Evolutionary conservation across 371 early-diverging fungal species (phyloP).

Genomic region (Nematocida sp.): DNA sequence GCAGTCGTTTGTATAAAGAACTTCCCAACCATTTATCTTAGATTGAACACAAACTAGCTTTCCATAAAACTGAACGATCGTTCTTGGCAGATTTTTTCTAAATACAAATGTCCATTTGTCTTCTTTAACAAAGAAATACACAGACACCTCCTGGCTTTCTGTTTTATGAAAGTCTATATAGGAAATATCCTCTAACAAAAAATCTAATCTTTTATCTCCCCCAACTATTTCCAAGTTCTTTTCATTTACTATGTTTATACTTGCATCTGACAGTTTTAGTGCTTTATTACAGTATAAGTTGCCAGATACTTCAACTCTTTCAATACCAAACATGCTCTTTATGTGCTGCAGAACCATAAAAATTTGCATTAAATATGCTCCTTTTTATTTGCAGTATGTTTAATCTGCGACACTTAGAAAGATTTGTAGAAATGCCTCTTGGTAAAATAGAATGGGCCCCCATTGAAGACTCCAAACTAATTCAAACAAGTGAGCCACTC

Average conservation of each 20-base stretch:
- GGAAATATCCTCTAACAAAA: slow-evolving; percentile 30
- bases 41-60: slow-evolving; percentile 12
- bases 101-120: slow-evolving; percentile 50
- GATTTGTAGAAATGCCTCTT: not conserved
- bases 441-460: not conserved
- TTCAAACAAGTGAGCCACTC: not conserved
- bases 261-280: slow-evolving; percentile 15
- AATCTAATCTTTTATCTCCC: not conserved
- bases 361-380: slow-evolving; percentile 9
- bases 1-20: slow-evolving; percentile 15
- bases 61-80: slow-evolving; percentile 45
- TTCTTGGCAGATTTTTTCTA: slow-evolving; percentile 23
- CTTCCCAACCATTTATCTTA: slow-evolving; percentile 33
- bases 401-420: slow-evolving; percentile 15
- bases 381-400: slow-evolving; percentile 19
- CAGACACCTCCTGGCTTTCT: slow-evolving; percentile 33
- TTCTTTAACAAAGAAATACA: not conserved
- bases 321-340: slow-evolving; percentile 24
- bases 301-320: slow-evolving; percentile 21
- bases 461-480: not conserved
- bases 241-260: slow-evolving; percentile 7
- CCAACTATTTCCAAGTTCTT: not conserved
- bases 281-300: slow-evolving; percentile 43
- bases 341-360: slow-evolving; percentile 50
- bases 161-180: slow-evolving; percentile 42